Evolutionary conservation across 2,329 filamentous ascomycete genomes (phyloP).

Genomic region (Ascochyta fabae): DNA sequence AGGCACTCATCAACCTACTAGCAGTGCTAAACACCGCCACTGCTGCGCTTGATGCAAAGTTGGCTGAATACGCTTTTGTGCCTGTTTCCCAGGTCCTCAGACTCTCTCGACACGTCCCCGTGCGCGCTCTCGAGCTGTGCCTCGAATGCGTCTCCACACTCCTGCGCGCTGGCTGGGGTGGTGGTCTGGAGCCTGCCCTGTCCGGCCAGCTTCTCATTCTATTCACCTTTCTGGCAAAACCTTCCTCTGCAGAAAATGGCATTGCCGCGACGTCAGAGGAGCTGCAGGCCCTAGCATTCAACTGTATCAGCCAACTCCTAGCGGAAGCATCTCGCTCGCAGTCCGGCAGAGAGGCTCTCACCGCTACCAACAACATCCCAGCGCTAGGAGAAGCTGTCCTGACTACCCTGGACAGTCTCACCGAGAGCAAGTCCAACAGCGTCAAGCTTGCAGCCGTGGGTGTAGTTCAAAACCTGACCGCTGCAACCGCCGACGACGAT

Average conservation of each 20-base stretch:
- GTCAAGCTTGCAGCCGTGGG: conserved; percentile 74
- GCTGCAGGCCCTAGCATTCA: conserved; percentile 72
- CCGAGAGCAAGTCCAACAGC: conserved; percentile 67
- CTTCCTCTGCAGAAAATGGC: conserved; percentile 61
- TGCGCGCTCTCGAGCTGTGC: conserved; percentile 75
- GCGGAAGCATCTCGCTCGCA: conserved; percentile 59
- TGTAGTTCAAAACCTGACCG: conserved; percentile 68
- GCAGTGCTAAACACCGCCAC: conserved; percentile 46
- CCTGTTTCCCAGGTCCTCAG: conserved; percentile 87
- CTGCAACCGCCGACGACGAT: conserved; percentile 72
- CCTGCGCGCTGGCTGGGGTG: conserved; percentile 79
- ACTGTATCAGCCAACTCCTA: conserved; percentile 72
- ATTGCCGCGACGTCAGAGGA: conserved; percentile 70
- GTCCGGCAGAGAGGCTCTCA: conserved; percentile 59
- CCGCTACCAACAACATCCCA: conserved; percentile 68
- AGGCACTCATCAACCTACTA: conserved; percentile 56
- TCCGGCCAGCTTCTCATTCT: conserved; percentile 86
- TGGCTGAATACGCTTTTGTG: conserved; percentile 95
- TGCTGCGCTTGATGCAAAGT: conserved; percentile 71
- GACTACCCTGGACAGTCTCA: conserved; percentile 76
- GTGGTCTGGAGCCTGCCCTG: conserved; percentile 71
- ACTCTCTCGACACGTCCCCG: conserved; percentile 73
- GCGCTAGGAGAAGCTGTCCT: conserved; percentile 83
- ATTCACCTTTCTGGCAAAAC: conserved; percentile 80
- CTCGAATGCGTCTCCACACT: conserved; percentile 77